Base-by-base conservation (phyloP, 1,284 basidiomycete species). In the Melampsora abietis-canadensis region DNA sequence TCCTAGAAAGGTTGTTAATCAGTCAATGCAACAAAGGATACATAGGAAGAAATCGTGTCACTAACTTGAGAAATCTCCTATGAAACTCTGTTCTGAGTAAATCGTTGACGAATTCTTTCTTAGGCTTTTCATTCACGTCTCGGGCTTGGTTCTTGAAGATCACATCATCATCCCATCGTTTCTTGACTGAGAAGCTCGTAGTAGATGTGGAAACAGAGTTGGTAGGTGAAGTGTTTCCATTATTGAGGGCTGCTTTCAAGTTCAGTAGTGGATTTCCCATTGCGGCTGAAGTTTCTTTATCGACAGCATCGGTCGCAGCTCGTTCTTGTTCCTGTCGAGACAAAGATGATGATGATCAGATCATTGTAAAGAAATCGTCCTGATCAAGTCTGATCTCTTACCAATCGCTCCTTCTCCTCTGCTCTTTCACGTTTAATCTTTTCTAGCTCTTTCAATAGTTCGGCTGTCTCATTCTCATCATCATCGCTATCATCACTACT, bases 111-210 rank as follows among this genome's bases (percentile, higher is more conserved):
- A 97, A 96, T 77, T 90, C 89, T 14, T 89, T 89, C 64, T 78
- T 85, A 4, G 85, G 84, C 81, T 89, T 91, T 77, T 85, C 85
- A 70, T 82, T 81, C 86, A 84, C 82, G 64, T 86, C 87, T 82
- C 89, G 88, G 0, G 94, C 91, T 83, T 97, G 94, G 82, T 96
- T 96, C 84, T 96, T 96, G 87, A 97, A 97, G 80, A 97, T 94
- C 75, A 95, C 84, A 83, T 97, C 92, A 80, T 96, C 93, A 81
- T 97, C 94, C 94, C 94, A 97, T 69, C 94, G 86, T 78, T 89
- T 86, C 84, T 95, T 95, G 76, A 97, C 92, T 15, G 91, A 87
- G 80, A 97, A 96, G 6, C 78, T 78, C 24, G 78, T 77, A 0
- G 79, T 77, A 0, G 79, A 75, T 2, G 79, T 72, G 14, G 90